Base-by-base conservation (phyloP, 352 stramenopile species). In the Pythium apleroticum region DNA sequence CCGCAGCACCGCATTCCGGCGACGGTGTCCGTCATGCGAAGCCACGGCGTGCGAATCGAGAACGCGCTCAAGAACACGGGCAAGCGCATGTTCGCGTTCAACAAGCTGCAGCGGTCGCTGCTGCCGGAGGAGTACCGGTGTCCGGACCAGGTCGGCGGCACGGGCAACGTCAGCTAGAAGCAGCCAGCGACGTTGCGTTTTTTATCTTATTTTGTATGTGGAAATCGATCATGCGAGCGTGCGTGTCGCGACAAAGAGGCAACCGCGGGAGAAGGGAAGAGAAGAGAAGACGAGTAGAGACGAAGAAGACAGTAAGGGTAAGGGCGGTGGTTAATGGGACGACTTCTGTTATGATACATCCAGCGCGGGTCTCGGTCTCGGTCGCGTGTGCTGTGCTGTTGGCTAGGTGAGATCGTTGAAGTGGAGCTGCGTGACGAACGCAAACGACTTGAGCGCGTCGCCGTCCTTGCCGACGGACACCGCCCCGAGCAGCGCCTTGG, bases 21-120 rank as follows among this genome's bases (percentile, higher is more conserved):
- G 17, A 96, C 86, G 0, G 85, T 95, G 25, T 91, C 86, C 14
- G 86, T 93, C 25, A 96, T 96, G 88, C 84, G 88, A 39, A 94
- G 80, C 56, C 81, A 96, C 27, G 88, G 88, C 45, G 86, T 95
- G 27, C 86, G 88, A 54, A 93, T 96, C 52, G 88, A 95, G 58
- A 96, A 96, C 59, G 86, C 88, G 20, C 73, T 94, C 55, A 96
- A 95, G 79, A 96, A 96, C 71, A 95, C 86, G 12, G 88, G 88
- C 76, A 95, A 95, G 74, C 84, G 84, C 11, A 74, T 87, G 58
- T 96, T 94, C 58, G 88, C 88, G 17, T 96, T 96, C 76, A 96
- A 95, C 72, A 93, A 91, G 65, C 70, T 96, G 45, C 88, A 96
- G 68, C 82, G 86, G n/a, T 94, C 86, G 62, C 65, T 93, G 19